Evolutionary conservation across 2,329 filamentous ascomycete species (phyloP).

Genomic region (Aspergillus sp.): DNA sequence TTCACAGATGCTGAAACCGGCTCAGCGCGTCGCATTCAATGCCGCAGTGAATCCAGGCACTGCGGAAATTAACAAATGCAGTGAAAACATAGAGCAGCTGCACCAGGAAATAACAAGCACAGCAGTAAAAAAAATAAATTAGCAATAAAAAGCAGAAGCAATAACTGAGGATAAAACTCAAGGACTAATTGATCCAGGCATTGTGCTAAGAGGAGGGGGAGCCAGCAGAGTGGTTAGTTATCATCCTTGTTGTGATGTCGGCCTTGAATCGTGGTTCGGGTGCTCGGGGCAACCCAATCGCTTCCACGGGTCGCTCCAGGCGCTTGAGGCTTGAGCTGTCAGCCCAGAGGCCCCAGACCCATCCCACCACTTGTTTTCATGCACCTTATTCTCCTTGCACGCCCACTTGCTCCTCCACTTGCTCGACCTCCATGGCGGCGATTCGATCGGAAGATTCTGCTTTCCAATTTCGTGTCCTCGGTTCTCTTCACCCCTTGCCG

Average conservation of each 20-base stretch:
- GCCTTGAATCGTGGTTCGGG: conserved; percentile 15
- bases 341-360: background rate
- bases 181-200: background rate
- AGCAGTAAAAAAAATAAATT: conserved; percentile 7
- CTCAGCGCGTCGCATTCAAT: conserved; percentile 22
- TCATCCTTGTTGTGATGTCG: conserved; percentile 12
- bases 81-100: conserved; percentile 19
- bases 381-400: background rate
- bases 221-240: background rate
- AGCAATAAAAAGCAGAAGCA: conserved; percentile 3
- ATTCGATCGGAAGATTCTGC: background rate
- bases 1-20: conserved; percentile 14
- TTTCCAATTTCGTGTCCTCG: background rate
- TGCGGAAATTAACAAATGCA: conserved; percentile 17
- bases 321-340: conserved; percentile 3
- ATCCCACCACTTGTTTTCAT: background rate
- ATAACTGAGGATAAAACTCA: background rate
- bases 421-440: background rate
- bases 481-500: background rate
- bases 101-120: conserved; percentile 11
- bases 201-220: conserved; percentile 1
- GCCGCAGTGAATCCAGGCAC: conserved; percentile 18
- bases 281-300: conserved; percentile 24
- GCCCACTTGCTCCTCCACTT: too few species aligned
- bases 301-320: conserved; percentile 3